phyloP scores from a whole-genome alignment of 192 early-diverging fungal species.

The Rhizoclosmatium globosum region DNA sequence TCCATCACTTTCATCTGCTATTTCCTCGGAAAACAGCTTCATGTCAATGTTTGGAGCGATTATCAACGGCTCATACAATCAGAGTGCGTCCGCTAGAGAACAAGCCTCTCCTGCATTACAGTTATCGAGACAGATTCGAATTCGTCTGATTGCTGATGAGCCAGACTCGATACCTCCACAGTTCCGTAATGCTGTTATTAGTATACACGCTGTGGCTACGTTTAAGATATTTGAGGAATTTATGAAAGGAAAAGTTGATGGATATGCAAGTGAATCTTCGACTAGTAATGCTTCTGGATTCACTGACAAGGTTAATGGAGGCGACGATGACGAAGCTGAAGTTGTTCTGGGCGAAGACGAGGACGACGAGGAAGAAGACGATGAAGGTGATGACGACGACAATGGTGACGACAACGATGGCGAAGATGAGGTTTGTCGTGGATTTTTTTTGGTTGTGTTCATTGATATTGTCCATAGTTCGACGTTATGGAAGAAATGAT shows the following conservation, averaged over 20 bases:
- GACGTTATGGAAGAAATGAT: constrained; percentile 29
- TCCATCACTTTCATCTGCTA: constrained; percentile 12
- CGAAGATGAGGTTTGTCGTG: neutral
- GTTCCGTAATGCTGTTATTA: constrained; percentile 69
- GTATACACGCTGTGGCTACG: constrained; percentile 86
- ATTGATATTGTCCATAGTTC: neutral
- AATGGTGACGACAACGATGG: constrained; percentile 33
- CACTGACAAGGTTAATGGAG: constrained; percentile 24
- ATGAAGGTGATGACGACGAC: constrained; percentile 46
- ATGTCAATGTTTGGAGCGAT: constrained; percentile 3
- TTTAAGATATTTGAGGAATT: constrained; percentile 85
- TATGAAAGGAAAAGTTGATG: constrained; percentile 50
- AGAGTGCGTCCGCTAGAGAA: neutral
- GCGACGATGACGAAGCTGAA: constrained; percentile 40
- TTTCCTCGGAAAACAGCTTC: neutral
- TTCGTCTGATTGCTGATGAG: constrained; percentile 67
- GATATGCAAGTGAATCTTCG: neutral
- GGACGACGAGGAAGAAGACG: constrained; percentile 42
- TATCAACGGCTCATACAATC: neutral
- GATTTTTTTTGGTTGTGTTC: neutral
- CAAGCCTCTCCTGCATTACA: constrained; percentile 55
- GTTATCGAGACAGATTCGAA: constrained; percentile 78
- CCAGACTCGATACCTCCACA: constrained; percentile 54
- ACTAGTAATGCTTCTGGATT: constrained; percentile 7
- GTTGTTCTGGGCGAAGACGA: constrained; percentile 41